Evolutionary conservation across 2,329 filamentous ascomycete genomes (phyloP).

Genomic region (Samsoniella hepiali): DNA sequence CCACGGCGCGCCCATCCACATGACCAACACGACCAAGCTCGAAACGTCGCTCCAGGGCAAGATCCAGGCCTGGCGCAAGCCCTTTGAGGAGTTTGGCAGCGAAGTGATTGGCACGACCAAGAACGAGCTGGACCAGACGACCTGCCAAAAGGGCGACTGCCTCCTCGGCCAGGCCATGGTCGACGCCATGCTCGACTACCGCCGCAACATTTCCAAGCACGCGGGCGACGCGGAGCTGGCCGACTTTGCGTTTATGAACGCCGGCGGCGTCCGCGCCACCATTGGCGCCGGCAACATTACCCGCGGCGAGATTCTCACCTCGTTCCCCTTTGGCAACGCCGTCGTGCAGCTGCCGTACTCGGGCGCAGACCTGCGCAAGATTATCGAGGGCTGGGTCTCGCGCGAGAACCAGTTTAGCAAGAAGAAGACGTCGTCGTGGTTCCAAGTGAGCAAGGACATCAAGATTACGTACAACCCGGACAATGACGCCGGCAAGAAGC

Average conservation of each 20-base stretch:
- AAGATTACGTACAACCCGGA: slow-evolving; percentile 55
- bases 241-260: slow-evolving; percentile 60
- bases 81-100: slow-evolving; percentile 58
- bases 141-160: slow-evolving; percentile 58
- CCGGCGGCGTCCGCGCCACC: slow-evolving; percentile 60
- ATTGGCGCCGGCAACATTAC: slow-evolving; percentile 61
- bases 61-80: slow-evolving; percentile 55
- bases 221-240: slow-evolving; percentile 37
- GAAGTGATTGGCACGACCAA: slow-evolving; percentile 54
- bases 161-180: slow-evolving; percentile 53
- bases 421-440: slow-evolving; percentile 52
- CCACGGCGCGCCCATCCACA: slow-evolving; percentile 60
- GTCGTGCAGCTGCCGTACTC: slow-evolving; percentile 55
- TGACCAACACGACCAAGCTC: slow-evolving; percentile 58
- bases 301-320: slow-evolving; percentile 59
- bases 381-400: slow-evolving; percentile 58
- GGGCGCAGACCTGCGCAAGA: slow-evolving; percentile 53
- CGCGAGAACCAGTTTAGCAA: slow-evolving; percentile 53
- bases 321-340: slow-evolving; percentile 65
- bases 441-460: slow-evolving; percentile 58
- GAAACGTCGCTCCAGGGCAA: slow-evolving; percentile 56
- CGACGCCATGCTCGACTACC: slow-evolving; percentile 61
- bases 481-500: slow-evolving; percentile 45
- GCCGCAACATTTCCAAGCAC: slow-evolving; percentile 42
- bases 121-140: slow-evolving; percentile 56